Conservation (phyloP, 345 rosid species). For the Murraya paniculata region DNA sequence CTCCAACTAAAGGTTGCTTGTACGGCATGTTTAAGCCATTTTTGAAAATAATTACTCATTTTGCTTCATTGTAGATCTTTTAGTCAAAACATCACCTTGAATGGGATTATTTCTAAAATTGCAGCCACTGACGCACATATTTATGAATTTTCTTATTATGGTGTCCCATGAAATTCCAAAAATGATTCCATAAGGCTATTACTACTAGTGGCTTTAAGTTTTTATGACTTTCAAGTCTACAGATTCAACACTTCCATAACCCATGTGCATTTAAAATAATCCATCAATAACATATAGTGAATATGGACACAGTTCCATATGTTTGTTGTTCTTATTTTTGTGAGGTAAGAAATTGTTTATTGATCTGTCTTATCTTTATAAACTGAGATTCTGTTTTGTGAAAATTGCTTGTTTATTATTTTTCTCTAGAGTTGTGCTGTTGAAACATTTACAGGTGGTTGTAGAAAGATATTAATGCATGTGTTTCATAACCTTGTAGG, state of each 20-base stretch:
- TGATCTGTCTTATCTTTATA: background rate
- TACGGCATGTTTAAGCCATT: background rate
- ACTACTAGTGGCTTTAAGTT: background rate
- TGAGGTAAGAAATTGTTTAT: background rate
- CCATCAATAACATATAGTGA: background rate
- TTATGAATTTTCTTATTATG: background rate
- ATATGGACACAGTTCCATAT: background rate
- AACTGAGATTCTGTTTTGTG: background rate
- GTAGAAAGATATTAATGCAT: background rate
- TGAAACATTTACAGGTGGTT: conserved; percentile 37
- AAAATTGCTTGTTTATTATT: background rate
- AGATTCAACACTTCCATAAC: background rate
- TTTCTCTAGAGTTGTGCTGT: background rate
- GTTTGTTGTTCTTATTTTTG: background rate
- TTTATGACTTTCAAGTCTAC: background rate
- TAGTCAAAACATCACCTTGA: background rate
- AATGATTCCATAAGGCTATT: too few relatives aligned
- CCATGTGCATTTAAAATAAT: background rate
- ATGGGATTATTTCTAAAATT: background rate
- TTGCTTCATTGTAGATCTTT: background rate
- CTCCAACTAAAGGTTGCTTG: background rate
- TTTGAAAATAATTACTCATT: background rate
- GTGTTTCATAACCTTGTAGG: conserved; percentile 39
- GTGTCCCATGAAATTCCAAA: background rate
- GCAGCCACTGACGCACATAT: background rate